Base-by-base conservation (phyloP, 164 flowering plant genomes). In the Euptelea pleiosperma region DNA sequence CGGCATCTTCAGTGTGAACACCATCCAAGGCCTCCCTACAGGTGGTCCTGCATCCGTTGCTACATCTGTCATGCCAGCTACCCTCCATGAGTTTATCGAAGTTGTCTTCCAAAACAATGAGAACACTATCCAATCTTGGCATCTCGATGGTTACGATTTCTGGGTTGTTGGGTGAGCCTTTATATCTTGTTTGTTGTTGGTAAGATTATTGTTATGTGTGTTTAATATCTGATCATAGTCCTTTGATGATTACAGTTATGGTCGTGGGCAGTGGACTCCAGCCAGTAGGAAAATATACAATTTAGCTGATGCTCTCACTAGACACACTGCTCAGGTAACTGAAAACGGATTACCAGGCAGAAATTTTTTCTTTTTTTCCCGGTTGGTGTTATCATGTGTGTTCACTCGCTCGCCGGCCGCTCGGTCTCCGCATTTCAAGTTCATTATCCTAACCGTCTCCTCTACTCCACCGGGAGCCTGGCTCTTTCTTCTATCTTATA, bases 41-140 rank as follows among this genome's bases (percentile, higher is more conserved):
- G 18, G 60, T 6, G 75, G 75, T 19, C 69, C 84, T 26, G 62
- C 79, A 8, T 52, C 4, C 14, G 28, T 77, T 25, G 87, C 71
- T 28, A 70, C 82, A 29, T 59, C 87, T n/a, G 87, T 90, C 14
- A 10, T 82, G n/a, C 65, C 51, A 2, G 48, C 75, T 21, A 16
- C 74, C 14, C 83, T 78, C 39, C 95, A 85, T 52, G 86, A 84
- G 18, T 87, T 69, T 21, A 50, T 76, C 0, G 93, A 90, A 57
- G 76, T 90, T 16, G 63, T 90, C 41, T 90, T 87, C 73, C 93
- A 90, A 54, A 90, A 87, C 72, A 69, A 69, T 26, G 93, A 87
- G 58, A 65, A 58, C 28, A 56, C 72, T 49, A 43, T 83, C 33
- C 97, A 90, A 42, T 77, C 92, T 8, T 85, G 86, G 86, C 97